phyloP scores from a whole-genome alignment of 106 monocot genomes.

The Dendrobium huoshanense region DNA sequence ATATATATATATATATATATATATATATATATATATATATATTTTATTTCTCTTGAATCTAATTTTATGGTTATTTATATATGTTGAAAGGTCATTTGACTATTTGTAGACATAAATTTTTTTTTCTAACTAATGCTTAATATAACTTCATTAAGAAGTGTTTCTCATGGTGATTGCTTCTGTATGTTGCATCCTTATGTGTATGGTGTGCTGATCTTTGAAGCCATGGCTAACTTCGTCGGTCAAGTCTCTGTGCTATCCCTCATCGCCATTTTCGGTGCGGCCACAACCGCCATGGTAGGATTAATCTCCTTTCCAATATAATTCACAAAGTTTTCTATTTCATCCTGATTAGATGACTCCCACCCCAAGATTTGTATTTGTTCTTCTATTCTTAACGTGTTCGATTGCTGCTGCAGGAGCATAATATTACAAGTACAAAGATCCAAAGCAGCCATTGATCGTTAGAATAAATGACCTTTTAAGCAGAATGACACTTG shows the following conservation, averaged over 20 bases:
- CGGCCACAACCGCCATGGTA: no score
- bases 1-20: no score
- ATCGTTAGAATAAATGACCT: conserved; percentile 28
- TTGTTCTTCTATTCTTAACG: conserved; percentile 20
- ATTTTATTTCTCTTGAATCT: no score
- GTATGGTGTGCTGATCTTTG: conserved; percentile 68
- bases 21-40: no score
- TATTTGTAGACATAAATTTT: no score
- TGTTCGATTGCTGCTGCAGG: conserved; percentile 5
- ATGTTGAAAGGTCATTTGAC: no score
- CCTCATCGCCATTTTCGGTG: conserved; percentile 62
- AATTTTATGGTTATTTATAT: no score
- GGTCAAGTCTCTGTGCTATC: no score
- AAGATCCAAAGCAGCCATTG: conserved; percentile 35
- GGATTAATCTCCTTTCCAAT: no score
- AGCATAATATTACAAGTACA: conserved; percentile 30
- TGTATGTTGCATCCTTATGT: conserved; percentile 63
- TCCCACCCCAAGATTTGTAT: background rate
- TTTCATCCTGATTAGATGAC: background rate
- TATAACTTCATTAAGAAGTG: no score
- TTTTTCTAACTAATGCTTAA: no score
- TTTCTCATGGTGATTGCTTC: background rate
- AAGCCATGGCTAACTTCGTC: conserved; percentile 32
- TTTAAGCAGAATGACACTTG: conserved; percentile 32
- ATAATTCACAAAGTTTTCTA: no score